These are phyloP conservation scores for Calonectria multiphialidica DNA, from an alignment of 2,329 filamentous ascomycete genomes.

Conservation along the genomic window DNA sequence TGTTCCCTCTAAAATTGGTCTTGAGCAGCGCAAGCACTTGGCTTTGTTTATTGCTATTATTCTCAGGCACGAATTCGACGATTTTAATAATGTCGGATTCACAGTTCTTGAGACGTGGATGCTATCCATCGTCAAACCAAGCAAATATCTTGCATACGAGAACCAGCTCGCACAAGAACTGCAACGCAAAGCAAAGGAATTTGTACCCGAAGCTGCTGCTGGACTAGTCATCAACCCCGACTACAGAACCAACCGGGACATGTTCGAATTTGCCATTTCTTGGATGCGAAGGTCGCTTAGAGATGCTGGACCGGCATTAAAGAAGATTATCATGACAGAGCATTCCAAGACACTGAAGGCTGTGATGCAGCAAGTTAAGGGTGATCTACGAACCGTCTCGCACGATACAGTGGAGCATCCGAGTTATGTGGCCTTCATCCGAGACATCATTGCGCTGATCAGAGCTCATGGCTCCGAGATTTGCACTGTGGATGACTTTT, in stretches of 20 bases:
- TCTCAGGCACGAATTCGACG: constrained; percentile 58
- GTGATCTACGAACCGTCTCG: constrained; percentile 57
- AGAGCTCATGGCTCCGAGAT: constrained; percentile 66
- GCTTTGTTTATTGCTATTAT: constrained; percentile 65
- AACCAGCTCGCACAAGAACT: constrained; percentile 62
- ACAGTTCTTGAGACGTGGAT: constrained; percentile 66
- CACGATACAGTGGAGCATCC: constrained; percentile 56
- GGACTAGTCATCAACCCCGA: constrained; percentile 54
- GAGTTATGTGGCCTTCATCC: constrained; percentile 64
- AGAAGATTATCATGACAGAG: constrained; percentile 53
- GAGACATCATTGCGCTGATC: constrained; percentile 64
- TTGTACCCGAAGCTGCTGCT: constrained; percentile 55
- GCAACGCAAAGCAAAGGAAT: constrained; percentile 54
- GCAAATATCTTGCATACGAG: constrained; percentile 59
- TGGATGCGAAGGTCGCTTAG: constrained; percentile 64
- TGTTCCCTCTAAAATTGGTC: constrained; percentile 52
- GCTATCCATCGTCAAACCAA: constrained; percentile 64
- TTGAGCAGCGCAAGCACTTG: constrained; percentile 58
- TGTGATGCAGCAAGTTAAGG: constrained; percentile 67
- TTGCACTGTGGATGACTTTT: constrained; percentile 66
- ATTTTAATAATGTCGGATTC: constrained; percentile 60
- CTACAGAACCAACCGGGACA: constrained; percentile 61
- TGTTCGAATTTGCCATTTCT: constrained; percentile 63
- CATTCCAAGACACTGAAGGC: constrained; percentile 57
- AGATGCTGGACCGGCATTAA: constrained; percentile 50